A percentile compares a stretch with the other conserved stretches of the same genome.
phyloP scores from a whole-genome alignment of 495 filamentous ascomycete genomes.

The Sphaerosporella brunnea region DNA sequence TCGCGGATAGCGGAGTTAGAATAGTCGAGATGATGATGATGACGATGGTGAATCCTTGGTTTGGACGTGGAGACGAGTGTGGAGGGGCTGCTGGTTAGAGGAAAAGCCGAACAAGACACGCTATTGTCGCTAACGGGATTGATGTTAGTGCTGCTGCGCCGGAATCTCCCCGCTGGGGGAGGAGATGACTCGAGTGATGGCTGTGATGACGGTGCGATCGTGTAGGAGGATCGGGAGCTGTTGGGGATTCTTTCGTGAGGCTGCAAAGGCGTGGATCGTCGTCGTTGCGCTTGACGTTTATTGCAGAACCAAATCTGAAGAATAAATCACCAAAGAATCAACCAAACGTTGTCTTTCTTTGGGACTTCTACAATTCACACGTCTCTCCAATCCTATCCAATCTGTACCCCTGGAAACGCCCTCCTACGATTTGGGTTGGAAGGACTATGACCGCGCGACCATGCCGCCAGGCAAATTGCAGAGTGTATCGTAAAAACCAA shows the following conservation, averaged over 20 bases:
- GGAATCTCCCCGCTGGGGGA: not conserved
- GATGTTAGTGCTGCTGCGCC: not conserved
- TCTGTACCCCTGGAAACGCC: too few relatives aligned
- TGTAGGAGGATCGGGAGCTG: constrained; percentile 3
- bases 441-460: too few relatives aligned
- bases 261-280: constrained; percentile 73
- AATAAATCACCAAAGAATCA: too few relatives aligned
- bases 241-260: constrained; percentile 49
- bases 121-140: constrained; percentile 4
- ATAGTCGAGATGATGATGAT: not conserved
- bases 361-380: not conserved
- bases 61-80: not conserved
- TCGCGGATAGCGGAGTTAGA: not conserved
- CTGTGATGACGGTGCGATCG: not conserved
- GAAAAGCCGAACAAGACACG: constrained; percentile 1
- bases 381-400: too few relatives aligned
- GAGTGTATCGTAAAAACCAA: too few relatives aligned
- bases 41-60: not conserved
- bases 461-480: too few relatives aligned
- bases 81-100: not conserved
- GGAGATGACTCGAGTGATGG: not conserved
- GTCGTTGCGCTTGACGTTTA: constrained; percentile 76
- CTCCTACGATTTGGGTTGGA: too few relatives aligned
- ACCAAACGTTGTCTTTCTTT: too few relatives aligned
- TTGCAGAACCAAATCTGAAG: constrained; percentile 98